Conservation (phyloP, 2,329 filamentous ascomycete genomes). For the Penicillium sp. region DNA sequence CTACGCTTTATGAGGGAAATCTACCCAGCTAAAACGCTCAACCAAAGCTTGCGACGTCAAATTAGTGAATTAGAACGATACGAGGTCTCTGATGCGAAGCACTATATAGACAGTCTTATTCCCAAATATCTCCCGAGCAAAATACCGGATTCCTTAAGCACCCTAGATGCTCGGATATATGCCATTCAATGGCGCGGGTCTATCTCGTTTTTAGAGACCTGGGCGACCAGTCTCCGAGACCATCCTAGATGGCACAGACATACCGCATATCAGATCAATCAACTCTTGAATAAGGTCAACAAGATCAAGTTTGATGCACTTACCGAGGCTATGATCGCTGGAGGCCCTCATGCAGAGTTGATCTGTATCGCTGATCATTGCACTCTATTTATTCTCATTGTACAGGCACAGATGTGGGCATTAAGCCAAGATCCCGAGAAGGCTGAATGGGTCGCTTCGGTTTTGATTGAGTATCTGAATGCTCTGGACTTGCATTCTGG, state of each 20-base stretch:
- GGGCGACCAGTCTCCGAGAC: background rate
- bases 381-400: background rate
- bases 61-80: background rate
- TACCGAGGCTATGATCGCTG: background rate
- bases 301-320: background rate
- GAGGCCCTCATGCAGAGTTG: background rate
- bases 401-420: background rate
- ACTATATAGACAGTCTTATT: background rate
- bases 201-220: background rate
- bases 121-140: background rate
- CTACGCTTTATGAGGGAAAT: constrained; percentile 1
- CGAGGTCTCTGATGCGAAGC: background rate
- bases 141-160: background rate
- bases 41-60: background rate
- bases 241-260: background rate
- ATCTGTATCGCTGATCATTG: background rate
- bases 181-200: background rate
- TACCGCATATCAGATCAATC: background rate
- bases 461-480: background rate
- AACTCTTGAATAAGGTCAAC: background rate
- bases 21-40: background rate
- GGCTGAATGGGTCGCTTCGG: background rate
- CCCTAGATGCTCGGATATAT: background rate
- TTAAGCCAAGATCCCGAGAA: background rate
- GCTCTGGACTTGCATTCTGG: background rate